phyloP scores from a whole-genome alignment of 2,329 filamentous ascomycete species.

The Peltaster fructicola region DNA sequence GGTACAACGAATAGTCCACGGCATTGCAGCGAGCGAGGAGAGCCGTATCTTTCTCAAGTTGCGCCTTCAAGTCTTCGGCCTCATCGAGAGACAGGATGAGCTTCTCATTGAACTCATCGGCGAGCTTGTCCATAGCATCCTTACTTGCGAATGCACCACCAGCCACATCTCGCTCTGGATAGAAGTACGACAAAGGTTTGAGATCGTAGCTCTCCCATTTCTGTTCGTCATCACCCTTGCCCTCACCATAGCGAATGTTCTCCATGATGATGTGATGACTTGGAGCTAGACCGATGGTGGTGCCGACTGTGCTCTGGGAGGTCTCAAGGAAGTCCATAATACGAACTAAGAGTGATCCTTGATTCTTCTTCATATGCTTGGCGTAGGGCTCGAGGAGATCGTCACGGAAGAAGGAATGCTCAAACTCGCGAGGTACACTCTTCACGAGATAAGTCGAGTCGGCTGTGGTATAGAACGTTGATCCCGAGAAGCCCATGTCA shows the following conservation, averaged over 20 bases:
- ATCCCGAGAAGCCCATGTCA: conserved; percentile 58
- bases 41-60: conserved; percentile 43
- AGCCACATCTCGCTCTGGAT: conserved; percentile 54
- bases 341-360: conserved; percentile 46
- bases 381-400: conserved; percentile 49
- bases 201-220: conserved; percentile 58
- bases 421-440: conserved; percentile 50
- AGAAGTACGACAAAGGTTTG: conserved; percentile 60
- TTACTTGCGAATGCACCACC: conserved; percentile 45
- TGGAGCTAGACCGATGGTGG: conserved; percentile 41
- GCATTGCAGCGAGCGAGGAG: conserved; percentile 46
- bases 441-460: conserved; percentile 55
- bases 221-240: conserved; percentile 23
- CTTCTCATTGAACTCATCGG: conserved; percentile 51
- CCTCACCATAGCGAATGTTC: conserved; percentile 49
- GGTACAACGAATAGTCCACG: conserved; percentile 59
- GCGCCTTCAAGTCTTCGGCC: conserved; percentile 36
- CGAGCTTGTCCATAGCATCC: conserved; percentile 45
- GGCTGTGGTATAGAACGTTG: conserved; percentile 53
- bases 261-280: conserved; percentile 66
- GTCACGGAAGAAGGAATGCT: conserved; percentile 51
- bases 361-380: conserved; percentile 42
- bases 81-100: conserved; percentile 38
- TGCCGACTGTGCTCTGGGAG: conserved; percentile 39
- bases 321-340: conserved; percentile 53